A percentile compares a stretch with the other conserved stretches of the same genome.
phyloP scores from a whole-genome alignment of 2,329 filamentous ascomycete species.

The Ceratocystis ficicola region DNA sequence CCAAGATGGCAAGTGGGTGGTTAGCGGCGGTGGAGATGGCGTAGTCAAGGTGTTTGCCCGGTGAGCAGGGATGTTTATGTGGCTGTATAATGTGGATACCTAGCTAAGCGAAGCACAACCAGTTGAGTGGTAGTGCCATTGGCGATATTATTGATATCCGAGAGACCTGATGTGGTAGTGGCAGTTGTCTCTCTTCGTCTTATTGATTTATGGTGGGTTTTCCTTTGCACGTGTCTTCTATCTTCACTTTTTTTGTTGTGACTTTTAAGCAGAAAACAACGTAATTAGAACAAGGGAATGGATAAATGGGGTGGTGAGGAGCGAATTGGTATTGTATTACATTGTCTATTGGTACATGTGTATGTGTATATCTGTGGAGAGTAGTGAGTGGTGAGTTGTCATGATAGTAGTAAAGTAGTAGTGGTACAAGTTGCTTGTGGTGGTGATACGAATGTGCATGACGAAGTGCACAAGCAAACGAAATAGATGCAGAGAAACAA shows the following conservation, averaged over 20 bases:
- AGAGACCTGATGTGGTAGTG: not conserved
- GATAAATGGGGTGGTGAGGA: not conserved
- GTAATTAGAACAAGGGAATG: too few species aligned
- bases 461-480: not conserved
- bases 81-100: not conserved
- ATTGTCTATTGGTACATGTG: not conserved
- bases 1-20: slow-evolving; percentile 85
- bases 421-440: not conserved
- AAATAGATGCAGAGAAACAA: slow-evolving; percentile 11
- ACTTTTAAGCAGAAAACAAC: not conserved
- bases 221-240: not conserved
- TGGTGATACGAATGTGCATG: not conserved
- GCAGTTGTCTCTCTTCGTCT: not conserved
- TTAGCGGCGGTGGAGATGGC: slow-evolving; percentile 87
- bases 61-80: slow-evolving; percentile 27
- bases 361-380: slow-evolving; percentile 1
- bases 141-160: slow-evolving; percentile 7
- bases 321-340: not conserved
- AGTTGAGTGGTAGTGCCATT: not conserved
- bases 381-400: not conserved
- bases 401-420: not conserved
- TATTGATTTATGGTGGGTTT: not conserved
- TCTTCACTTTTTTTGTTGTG: not conserved
- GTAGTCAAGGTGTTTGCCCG: slow-evolving; percentile 82
- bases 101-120: not conserved